Conservation (phyloP, 768 basidiomycete genomes). For the Pulveroboletus sp. region DNA sequence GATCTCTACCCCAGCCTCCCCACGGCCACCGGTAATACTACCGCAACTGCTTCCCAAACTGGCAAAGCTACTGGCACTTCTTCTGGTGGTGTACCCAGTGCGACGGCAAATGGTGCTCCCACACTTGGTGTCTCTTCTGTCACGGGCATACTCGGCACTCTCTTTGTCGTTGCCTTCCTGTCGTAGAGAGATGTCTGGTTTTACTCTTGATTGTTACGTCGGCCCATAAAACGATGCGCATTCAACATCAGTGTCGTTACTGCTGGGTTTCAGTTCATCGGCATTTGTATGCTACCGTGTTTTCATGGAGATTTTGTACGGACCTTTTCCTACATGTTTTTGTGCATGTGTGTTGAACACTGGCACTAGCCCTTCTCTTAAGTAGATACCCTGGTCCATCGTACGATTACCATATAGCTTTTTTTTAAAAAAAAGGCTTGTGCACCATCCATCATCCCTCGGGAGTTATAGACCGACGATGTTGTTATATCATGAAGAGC, state of each 20-base stretch:
- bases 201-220: neutral
- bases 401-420: slow-evolving; percentile 16
- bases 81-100: slow-evolving; percentile 10
- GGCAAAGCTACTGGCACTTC: slow-evolving; percentile 12
- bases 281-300: neutral
- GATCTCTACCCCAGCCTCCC: slow-evolving; percentile 35
- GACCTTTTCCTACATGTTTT: slow-evolving; percentile 4
- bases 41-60: slow-evolving; percentile 1
- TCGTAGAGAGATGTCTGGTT: slow-evolving; percentile 22
- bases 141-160: slow-evolving; percentile 33
- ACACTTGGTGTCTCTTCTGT: slow-evolving; percentile 31
- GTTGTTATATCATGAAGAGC: no score
- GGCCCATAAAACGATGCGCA: slow-evolving; percentile 2
- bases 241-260: neutral
- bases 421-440: neutral
- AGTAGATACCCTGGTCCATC: slow-evolving; percentile 17
- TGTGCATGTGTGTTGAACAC: slow-evolving; percentile 25
- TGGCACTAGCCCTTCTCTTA: slow-evolving; percentile 19
- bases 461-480: no score
- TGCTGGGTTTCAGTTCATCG: neutral
- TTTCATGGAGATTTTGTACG: slow-evolving; percentile 9
- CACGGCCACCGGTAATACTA: neutral
- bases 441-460: no score
- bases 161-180: slow-evolving; percentile 38
- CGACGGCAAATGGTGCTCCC: slow-evolving; percentile 22